Evolutionary conservation across 1,284 basidiomycete species (phyloP), one percentile per base, ranked within the genome.

Genomic region (Ganoderma sinense): DNA sequence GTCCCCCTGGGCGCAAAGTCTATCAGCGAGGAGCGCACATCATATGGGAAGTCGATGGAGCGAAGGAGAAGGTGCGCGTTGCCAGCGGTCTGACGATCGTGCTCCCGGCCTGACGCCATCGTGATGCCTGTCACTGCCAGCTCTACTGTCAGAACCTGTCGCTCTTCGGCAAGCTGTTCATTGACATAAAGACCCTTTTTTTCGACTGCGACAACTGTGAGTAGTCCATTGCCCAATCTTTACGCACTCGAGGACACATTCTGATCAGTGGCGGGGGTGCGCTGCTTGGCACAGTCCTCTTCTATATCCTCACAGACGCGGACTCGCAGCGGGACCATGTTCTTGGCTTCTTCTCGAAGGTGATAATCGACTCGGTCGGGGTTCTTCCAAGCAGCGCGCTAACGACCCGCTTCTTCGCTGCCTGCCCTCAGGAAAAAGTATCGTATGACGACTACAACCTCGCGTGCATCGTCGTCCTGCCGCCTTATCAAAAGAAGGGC

Each of bases 371-470:
- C 55, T 20, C 36, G n/a, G 23, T 23, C 59, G 61, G 53, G 60
- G 23, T 48, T 64, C 60, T 48, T 64, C 60, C 48, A 53, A 58
- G 39, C 51, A 31, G 51, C 26, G 16, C 63, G 48, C 65, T 74
- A 58, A 51, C 48, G 48, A 70, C 53, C 33, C 48, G 39, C 58
- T 18, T 55, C 65, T 51, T 51, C 23, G 36, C 36, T 48, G 20
- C 10, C 48, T 45, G 61, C 36, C 20, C 33, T n/a, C 79, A 97
- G 94, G 97, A 99, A 82, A 99, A 99, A 80, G 79, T 94, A 29
- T 97, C 96, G 1, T 98, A 96, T 76, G 97, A 99, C 76, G 95
- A 97, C 76, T 98, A 97, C 83, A 99, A 99, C 78, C 87, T 99
- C 18, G 97, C 97, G 1, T 98, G 96, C 81, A 99, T 99, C 76